A percentile compares a stretch with the other conserved stretches of the same genome.
Evolutionary conservation across 371 early-diverging fungal species (phyloP).

Genomic region (Mortierella sp.): DNA sequence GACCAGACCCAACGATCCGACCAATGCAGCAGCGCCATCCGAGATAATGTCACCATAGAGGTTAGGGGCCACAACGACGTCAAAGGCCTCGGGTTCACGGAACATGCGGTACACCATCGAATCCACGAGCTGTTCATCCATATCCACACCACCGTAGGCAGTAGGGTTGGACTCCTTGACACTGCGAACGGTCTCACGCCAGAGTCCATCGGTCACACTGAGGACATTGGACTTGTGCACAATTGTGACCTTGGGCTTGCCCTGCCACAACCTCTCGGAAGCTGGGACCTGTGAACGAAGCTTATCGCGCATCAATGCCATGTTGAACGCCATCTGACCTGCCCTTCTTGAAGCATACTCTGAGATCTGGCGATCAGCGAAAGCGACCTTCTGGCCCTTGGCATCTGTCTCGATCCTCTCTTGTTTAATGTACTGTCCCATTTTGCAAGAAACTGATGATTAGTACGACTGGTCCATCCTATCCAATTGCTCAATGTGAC

Average conservation of each 20-base stretch:
- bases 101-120: slow-evolving; percentile 98
- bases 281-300: slow-evolving; percentile 69
- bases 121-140: slow-evolving; percentile 95
- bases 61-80: slow-evolving; percentile 96
- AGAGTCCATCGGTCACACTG: slow-evolving; percentile 92
- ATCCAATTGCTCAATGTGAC: no score
- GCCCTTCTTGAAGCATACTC: slow-evolving; percentile 88
- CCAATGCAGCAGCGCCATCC: slow-evolving; percentile 95
- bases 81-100: slow-evolving; percentile 94
- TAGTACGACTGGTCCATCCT: no score
- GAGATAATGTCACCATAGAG: slow-evolving; percentile 96
- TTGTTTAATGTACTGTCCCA: slow-evolving; percentile 89
- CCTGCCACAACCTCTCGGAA: slow-evolving; percentile 71
- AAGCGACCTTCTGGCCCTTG: slow-evolving; percentile 77
- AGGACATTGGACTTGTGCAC: slow-evolving; percentile 97
- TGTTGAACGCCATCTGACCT: slow-evolving; percentile 87
- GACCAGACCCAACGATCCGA: slow-evolving; percentile 93
- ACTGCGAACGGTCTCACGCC: slow-evolving; percentile 86
- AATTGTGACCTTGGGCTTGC: slow-evolving; percentile 87
- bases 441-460: no score
- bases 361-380: slow-evolving; percentile 89
- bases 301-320: slow-evolving; percentile 84
- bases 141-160: slow-evolving; percentile 68
- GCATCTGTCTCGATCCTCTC: slow-evolving; percentile 79
- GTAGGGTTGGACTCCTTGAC: slow-evolving; percentile 77